These are phyloP conservation scores for Pyrenula aspistea DNA, from an alignment of 495 filamentous ascomycete genomes.

Conservation along the genomic window DNA sequence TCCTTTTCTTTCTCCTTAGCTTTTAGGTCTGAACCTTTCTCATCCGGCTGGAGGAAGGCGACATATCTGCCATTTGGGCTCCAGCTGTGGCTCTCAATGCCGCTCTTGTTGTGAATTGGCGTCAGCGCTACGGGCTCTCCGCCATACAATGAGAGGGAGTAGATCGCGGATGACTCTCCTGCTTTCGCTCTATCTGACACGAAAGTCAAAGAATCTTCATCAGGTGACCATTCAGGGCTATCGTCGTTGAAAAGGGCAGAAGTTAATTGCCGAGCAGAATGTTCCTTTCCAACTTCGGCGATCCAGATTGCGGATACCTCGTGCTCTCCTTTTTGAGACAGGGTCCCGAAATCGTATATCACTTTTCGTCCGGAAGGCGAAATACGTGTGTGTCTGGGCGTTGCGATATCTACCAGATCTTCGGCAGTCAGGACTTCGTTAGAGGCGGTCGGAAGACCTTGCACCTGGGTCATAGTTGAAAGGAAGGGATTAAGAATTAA, in stretches of 20 bases:
- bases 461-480: background rate
- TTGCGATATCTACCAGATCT: constrained; percentile 7
- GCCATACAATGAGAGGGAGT: constrained; percentile 3
- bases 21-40: constrained; percentile 1
- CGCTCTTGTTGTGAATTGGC: constrained; percentile 5
- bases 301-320: constrained; percentile 9
- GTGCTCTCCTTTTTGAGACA: constrained; percentile 6
- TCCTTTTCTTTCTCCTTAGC: constrained; percentile 2
- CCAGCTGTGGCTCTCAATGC: constrained; percentile 8
- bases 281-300: constrained; percentile 7
- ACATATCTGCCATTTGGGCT: constrained; percentile 12
- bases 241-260: constrained; percentile 9
- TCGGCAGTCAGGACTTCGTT: constrained; percentile 1
- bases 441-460: background rate
- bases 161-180: constrained; percentile 13
- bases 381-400: constrained; percentile 7
- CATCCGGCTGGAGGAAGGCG: constrained; percentile 15
- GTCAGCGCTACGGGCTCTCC: constrained; percentile 9
- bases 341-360: constrained; percentile 5
- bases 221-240: constrained; percentile 8
- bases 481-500: too few species aligned
- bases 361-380: constrained; percentile 10
- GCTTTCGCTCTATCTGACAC: constrained; percentile 11
- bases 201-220: constrained; percentile 11
- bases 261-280: constrained; percentile 12